Percentiles rank a stretch among this genome's conserved stretches.
Evolutionary conservation across 2,329 filamentous ascomycete genomes (phyloP).

Genomic region (Neonectria ditissima): DNA sequence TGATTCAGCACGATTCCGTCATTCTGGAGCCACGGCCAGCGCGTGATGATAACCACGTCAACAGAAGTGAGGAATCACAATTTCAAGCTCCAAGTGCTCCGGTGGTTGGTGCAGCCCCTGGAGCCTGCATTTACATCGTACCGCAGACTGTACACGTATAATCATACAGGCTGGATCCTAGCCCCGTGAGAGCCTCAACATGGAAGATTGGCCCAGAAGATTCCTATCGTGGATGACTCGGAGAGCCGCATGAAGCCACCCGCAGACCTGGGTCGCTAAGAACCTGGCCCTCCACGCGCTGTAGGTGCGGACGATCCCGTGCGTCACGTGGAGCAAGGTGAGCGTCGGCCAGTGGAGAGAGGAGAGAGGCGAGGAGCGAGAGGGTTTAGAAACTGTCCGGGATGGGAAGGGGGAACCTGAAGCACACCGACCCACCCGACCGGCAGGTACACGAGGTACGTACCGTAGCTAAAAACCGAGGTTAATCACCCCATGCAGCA

Average conservation of each 20-base stretch:
- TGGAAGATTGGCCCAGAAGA: slow-evolving; percentile 6
- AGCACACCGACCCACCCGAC: not conserved
- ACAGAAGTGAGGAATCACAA: slow-evolving; percentile 20
- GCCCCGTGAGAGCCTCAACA: slow-evolving; percentile 17
- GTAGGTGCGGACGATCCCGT: slow-evolving; percentile 19
- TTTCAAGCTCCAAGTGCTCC: slow-evolving; percentile 6
- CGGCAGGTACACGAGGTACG: not conserved
- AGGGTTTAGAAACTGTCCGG: slow-evolving; percentile 19
- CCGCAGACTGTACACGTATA: not conserved
- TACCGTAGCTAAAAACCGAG: slow-evolving; percentile 36
- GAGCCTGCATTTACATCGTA: slow-evolving; percentile 14
- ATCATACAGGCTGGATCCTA: not conserved
- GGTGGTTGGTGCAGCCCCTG: slow-evolving; percentile 12
- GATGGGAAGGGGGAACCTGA: slow-evolving; percentile 15
- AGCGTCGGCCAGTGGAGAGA: slow-evolving; percentile 22
- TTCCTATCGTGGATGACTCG: slow-evolving; percentile 6
- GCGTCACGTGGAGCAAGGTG: slow-evolving; percentile 38
- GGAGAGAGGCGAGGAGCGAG: slow-evolving; percentile 21
- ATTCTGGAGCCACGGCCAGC: slow-evolving; percentile 25
- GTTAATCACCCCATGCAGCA: slow-evolving; percentile 15
- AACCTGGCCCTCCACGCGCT: not conserved
- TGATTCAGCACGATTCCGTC: slow-evolving; percentile 20
- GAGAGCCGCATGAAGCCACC: slow-evolving; percentile 24
- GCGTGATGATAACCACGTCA: slow-evolving; percentile 27
- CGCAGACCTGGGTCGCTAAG: not conserved